phyloP scores from a whole-genome alignment of 2,329 filamentous ascomycete species.

The Fusarium armeniacum region DNA sequence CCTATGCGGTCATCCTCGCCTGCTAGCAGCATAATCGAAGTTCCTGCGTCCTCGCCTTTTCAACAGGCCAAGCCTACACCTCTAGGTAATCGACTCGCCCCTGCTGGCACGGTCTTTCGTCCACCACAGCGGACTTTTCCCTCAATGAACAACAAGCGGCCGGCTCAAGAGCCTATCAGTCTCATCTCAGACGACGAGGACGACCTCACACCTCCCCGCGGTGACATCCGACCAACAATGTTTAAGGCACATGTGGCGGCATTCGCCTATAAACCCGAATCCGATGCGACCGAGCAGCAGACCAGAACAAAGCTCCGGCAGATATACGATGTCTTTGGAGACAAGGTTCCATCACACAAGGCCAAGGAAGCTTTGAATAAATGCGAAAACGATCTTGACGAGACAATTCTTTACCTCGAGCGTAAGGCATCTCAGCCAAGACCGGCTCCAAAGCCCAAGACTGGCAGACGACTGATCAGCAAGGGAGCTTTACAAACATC shows the following conservation, averaged over 20 bases:
- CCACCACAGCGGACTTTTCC: conserved; percentile 57
- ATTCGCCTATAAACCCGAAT: conserved; percentile 64
- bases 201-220: conserved; percentile 64
- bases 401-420: conserved; percentile 54
- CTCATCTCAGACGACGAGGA: conserved; percentile 66
- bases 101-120: conserved; percentile 79
- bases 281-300: conserved; percentile 56
- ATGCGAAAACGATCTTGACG: conserved; percentile 55
- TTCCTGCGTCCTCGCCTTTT: conserved; percentile 88
- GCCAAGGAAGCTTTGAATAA: conserved; percentile 54
- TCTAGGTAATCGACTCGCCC: conserved; percentile 75
- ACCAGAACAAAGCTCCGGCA: conserved; percentile 52
- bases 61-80: conserved; percentile 56
- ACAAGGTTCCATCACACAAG: conserved; percentile 50
- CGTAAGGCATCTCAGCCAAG: conserved; percentile 26
- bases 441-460: conserved; percentile 40
- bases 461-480: conserved; percentile 52
- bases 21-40: conserved; percentile 73
- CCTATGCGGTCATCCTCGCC: conserved; percentile 59
- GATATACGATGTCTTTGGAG: conserved; percentile 55
- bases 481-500: conserved; percentile 50
- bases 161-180: conserved; percentile 60
- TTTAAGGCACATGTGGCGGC: conserved; percentile 60
- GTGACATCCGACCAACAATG: conserved; percentile 73
- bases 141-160: conserved; percentile 53